Percentiles rank a stretch among this genome's conserved stretches.
Evolutionary conservation across 192 early-diverging fungal genomes (phyloP).

Genomic region (Rhizophagus sp.): DNA sequence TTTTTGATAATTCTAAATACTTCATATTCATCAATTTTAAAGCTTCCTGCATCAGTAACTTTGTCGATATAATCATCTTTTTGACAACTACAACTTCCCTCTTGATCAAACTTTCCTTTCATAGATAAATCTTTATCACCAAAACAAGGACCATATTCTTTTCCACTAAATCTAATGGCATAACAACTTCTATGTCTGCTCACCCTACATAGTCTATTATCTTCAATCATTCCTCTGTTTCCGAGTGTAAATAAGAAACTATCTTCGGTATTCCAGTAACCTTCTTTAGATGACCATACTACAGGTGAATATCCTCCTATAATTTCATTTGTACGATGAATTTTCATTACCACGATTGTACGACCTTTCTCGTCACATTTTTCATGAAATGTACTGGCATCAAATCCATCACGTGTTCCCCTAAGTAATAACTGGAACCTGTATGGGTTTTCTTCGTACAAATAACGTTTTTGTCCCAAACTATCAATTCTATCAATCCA

Average conservation of each 20-base stretch:
- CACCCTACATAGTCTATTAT: conserved; percentile 17
- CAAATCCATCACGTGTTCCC: conserved; percentile 28
- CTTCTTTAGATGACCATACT: conserved; percentile 6
- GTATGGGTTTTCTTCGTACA: conserved; percentile 24
- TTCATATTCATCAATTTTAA: conserved; percentile 25
- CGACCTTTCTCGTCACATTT: conserved; percentile 13
- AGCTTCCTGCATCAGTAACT: conserved; percentile 10
- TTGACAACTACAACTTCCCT: conserved; percentile 26
- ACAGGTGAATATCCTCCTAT: conserved; percentile 25
- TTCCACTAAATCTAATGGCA: conserved; percentile 27
- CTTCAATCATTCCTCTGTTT: conserved; percentile 19
- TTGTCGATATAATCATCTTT: conserved; percentile 22
- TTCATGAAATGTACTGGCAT: conserved; percentile 16
- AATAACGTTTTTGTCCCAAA: conserved; percentile 21
- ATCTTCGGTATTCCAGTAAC: conserved; percentile 30
- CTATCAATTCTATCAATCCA: conserved; percentile 30
- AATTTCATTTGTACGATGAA: conserved; percentile 11
- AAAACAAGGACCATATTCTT: conserved; percentile 25
- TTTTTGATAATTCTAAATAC: not conserved
- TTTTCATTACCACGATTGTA: conserved; percentile 21
- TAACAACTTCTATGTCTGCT: conserved; percentile 15
- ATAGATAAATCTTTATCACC: conserved; percentile 27
- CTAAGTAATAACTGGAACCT: conserved; percentile 17
- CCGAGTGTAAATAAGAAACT: conserved; percentile 26
- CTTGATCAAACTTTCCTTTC: conserved; percentile 18